Base-by-base conservation (phyloP, 1,139 yeast species). In the Yarrowia galli region DNA sequence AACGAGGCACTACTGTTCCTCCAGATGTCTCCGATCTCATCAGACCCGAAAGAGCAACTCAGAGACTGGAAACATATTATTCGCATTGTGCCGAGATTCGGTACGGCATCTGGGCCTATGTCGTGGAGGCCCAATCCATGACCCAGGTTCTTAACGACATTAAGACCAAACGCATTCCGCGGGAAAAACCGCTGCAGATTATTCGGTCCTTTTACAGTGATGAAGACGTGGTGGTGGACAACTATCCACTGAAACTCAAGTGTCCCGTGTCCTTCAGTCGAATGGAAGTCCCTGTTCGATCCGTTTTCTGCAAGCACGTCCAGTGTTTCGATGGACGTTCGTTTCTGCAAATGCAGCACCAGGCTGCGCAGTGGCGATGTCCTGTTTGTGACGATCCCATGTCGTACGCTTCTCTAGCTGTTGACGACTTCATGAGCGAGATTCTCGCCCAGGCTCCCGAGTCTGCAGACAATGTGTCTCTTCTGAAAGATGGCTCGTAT, bases 301-400 rank as follows among this genome's bases (percentile, higher is more conserved):
- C 83, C 1, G 69, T 72, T n/a, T 69, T 67, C 23, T 81, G 84
- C 69, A 70, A 70, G 20, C 84, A 81, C 70, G 73, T 81, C 28
- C 82, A 80, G 67, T 80, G 84, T 69, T 76, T 81, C 64, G 84
- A 82, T 65, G 81, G 80, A 5, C 70, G 70, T 36, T 74, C 80
- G 0, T 81, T 75, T 69, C 68, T 82, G 38, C 75, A 74, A 72
- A 72, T 81, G 61, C 83, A 81, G 71, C 73, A 75, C 68, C 83
- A 80, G 69, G 82, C 80, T 0, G 77, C 81, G n/a, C 78, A 81
- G 0, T 82, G 84, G 84, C 71, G 71, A 25, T 81, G 84, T 68
- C 81, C 83, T 0, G 71, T 80, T 1, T 81, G 84, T 71, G 76
- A 77, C 69, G 73, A 73, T n/a, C 67, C 68, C n/a, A 73, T 79